phyloP scores from a whole-genome alignment of 768 basidiomycete genomes.

The Lactarius quietus region DNA sequence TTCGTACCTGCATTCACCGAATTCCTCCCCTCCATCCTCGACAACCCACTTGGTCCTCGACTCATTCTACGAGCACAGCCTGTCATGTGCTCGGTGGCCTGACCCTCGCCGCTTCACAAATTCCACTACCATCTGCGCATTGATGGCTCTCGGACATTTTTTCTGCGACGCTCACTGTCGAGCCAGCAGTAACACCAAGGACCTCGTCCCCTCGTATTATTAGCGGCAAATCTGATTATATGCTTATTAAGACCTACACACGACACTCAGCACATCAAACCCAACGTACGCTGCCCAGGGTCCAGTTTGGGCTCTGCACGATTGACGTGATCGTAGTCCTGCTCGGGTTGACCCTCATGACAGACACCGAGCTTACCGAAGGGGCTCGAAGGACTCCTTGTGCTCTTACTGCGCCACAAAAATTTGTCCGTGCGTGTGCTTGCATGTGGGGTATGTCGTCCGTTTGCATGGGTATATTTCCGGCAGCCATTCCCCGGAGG shows the following conservation, averaged over 20 bases:
- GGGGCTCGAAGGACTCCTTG: slow-evolving; percentile 47
- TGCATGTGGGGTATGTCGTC: slow-evolving; percentile 61
- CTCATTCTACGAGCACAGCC: slow-evolving; percentile 66
- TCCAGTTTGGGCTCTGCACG: slow-evolving; percentile 74
- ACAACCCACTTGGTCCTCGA: slow-evolving; percentile 60
- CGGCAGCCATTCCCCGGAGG: slow-evolving; percentile 41
- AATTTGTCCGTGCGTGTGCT: slow-evolving; percentile 63
- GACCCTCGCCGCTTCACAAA: slow-evolving; percentile 47
- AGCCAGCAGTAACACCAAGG: slow-evolving; percentile 28
- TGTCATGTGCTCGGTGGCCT: slow-evolving; percentile 74
- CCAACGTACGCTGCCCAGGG: slow-evolving; percentile 65
- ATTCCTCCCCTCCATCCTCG: slow-evolving; percentile 59
- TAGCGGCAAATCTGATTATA: slow-evolving; percentile 38
- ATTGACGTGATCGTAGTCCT: slow-evolving; percentile 62
- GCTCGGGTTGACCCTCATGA: slow-evolving; percentile 53
- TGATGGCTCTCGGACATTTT: slow-evolving; percentile 49
- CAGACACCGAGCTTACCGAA: slow-evolving; percentile 43
- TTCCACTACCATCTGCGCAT: slow-evolving; percentile 49
- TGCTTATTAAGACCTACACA: slow-evolving; percentile 65
- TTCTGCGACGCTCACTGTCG: slow-evolving; percentile 45
- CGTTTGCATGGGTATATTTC: slow-evolving; percentile 61
- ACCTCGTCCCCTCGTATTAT: slow-evolving; percentile 35
- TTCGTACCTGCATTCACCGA: slow-evolving; percentile 66
- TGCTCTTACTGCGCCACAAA: slow-evolving; percentile 55
- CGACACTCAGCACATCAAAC: slow-evolving; percentile 52